Evolutionary conservation across 2,329 filamentous ascomycete genomes (phyloP), one percentile per base, ranked within the genome.

Genomic region (Endoconidiophora polonica): DNA sequence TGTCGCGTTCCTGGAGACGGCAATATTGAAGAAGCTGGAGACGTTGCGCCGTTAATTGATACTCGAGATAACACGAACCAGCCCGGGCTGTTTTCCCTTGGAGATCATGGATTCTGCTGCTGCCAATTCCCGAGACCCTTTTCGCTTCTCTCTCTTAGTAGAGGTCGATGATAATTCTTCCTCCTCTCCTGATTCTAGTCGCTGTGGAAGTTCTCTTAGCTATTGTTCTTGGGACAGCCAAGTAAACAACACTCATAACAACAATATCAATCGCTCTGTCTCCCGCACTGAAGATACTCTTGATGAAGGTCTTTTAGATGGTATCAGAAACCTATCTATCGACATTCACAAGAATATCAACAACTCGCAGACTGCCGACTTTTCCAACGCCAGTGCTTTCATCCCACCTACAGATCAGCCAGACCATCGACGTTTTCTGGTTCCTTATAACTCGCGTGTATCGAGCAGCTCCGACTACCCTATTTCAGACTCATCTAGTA

Each of bases 141-240:
- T 40, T 50, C 51, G 47, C 38, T 53, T 50, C 42, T 53, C 51
- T 38, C 29, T 53, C 26, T 41, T 53, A 3, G 36, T 53, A 26
- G 51, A 53, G 36, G 16, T 53, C 20, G 51, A 53, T 42, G 47
- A 53, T 39, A 49, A 40, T 33, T 44, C 43, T 18, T 39, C 41
- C 24, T 47, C 44, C 44, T 44, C 51, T 43, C 29, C 26, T 16
- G 42, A 49, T 16, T 50, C 51, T 20, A 53, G 51, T 40, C 51
- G 51, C 44, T 53, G 51, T 46, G 51, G 38, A 40, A 53, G 51
- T 39, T 33, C 47, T 38, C 36, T 47, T 22, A 53, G 51, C 40
- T 53, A 36, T 45, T 53, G 51, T 43, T 53, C 51, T 24, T 53
- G 48, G 46, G 51, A 53, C 44, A 48, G 48, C 22, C 40, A 48